These are phyloP conservation scores for Podaxis mareebaensis DNA, from an alignment of 768 basidiomycete genomes.

Conservation along the genomic window DNA sequence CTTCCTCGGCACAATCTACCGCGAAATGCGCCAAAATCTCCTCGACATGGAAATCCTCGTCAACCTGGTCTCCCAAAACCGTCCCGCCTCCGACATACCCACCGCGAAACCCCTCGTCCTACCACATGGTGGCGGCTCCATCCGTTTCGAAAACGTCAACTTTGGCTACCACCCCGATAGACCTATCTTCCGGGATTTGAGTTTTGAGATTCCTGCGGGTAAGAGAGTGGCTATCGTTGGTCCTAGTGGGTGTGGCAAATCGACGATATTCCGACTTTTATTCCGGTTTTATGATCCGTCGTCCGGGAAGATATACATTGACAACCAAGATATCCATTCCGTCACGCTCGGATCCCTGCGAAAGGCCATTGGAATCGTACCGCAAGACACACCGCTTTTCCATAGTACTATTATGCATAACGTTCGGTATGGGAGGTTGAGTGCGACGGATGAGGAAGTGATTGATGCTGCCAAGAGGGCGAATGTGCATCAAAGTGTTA, in stretches of 20 bases:
- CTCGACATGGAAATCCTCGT: conserved; percentile 97
- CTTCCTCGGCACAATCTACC: conserved; percentile 96
- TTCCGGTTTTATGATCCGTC: conserved; percentile 93
- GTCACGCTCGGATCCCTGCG: conserved; percentile 76
- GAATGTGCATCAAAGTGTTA: conserved; percentile 81
- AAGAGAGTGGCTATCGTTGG: conserved; percentile 98
- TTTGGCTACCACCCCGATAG: conserved; percentile 93
- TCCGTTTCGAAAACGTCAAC: conserved; percentile 88
- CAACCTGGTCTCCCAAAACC: conserved; percentile 82
- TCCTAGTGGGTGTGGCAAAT: conserved; percentile 96
- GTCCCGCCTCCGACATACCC: conserved; percentile 66
- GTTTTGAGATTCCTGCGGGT: conserved; percentile 91
- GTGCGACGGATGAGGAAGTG: conserved; percentile 90
- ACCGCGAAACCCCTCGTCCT: conserved; percentile 68
- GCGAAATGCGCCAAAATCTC: conserved; percentile 93
- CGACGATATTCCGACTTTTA: conserved; percentile 90
- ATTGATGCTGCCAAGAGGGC: conserved; percentile 81
- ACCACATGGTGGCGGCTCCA: conserved; percentile 35
- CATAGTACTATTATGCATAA: conserved; percentile 96
- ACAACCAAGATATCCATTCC: conserved; percentile 82
- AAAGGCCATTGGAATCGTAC: conserved; percentile 85
- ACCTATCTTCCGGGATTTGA: conserved; percentile 85
- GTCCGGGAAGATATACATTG: conserved; percentile 79
- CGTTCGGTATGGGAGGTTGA: conserved; percentile 86
- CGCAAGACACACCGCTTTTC: conserved; percentile 97